phyloP scores from a whole-genome alignment of 345 rosid species.

The Dipteronia dyeriana region DNA sequence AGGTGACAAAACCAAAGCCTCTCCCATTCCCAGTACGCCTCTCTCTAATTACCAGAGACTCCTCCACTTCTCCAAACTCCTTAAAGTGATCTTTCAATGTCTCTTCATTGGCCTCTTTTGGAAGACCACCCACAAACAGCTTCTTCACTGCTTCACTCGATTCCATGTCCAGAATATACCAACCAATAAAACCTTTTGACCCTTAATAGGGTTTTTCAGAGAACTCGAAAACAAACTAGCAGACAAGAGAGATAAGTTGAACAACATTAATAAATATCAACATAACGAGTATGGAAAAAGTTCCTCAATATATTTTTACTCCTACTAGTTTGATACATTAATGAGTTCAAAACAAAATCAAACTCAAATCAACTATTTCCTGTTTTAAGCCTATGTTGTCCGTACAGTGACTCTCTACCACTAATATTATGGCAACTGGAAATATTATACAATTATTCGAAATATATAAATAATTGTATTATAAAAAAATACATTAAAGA shows the following conservation, averaged over 20 bases:
- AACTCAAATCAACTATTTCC: neutral
- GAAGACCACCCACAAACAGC: conserved; percentile 31
- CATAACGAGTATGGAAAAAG: neutral
- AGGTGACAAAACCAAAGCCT: conserved; percentile 29
- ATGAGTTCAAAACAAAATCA: neutral
- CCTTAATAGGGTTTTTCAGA: no score
- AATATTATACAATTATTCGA: neutral
- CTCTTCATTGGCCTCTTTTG: neutral
- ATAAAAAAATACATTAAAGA: no score
- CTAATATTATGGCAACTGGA: neutral
- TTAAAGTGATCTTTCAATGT: conserved; percentile 9
- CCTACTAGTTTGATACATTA: no score
- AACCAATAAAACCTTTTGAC: neutral
- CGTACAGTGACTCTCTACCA: neutral
- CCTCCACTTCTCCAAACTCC: conserved; percentile 15
- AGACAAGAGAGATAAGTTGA: neutral
- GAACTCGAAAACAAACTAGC: neutral
- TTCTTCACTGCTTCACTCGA: neutral
- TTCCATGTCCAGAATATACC: neutral
- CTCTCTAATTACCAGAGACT: conserved; percentile 11
- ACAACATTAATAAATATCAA: neutral
- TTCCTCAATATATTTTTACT: neutral
- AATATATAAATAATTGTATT: neutral
- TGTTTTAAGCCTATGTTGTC: neutral
- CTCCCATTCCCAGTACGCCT: conserved; percentile 7